Percentiles rank a stretch among this genome's conserved stretches.
These are phyloP conservation scores for Calonectria hawksworthii DNA, from an alignment of 2,329 filamentous ascomycete species.

Conservation along the genomic window DNA sequence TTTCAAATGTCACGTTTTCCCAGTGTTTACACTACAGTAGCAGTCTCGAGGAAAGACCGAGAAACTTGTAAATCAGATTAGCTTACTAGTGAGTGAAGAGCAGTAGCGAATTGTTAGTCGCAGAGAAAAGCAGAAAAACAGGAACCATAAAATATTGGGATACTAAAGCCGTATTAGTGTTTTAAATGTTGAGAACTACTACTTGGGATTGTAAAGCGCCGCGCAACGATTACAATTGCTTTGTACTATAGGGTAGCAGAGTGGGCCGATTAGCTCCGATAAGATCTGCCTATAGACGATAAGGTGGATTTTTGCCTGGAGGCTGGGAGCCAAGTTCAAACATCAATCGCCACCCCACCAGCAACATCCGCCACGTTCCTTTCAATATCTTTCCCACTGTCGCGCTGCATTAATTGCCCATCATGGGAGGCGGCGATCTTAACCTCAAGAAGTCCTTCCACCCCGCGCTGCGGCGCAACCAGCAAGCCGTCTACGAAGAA, in stretches of 20 bases:
- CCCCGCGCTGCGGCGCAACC: slow-evolving; percentile 90
- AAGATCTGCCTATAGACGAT: slow-evolving; percentile 26
- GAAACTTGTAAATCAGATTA: neutral
- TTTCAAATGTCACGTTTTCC: neutral
- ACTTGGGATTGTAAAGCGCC: neutral
- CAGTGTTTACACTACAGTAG: neutral
- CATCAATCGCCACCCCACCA: slow-evolving; percentile 39
- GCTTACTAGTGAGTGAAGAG: neutral
- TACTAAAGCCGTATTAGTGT: neutral
- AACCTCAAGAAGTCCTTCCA: slow-evolving; percentile 98
- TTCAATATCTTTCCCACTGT: slow-evolving; percentile 24
- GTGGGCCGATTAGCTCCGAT: slow-evolving; percentile 27
- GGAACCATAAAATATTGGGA: neutral
- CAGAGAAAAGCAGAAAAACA: neutral
- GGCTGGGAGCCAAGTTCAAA: slow-evolving; percentile 26
- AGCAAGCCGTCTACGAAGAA: slow-evolving; percentile 89
- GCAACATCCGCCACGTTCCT: slow-evolving; percentile 22
- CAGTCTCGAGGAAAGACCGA: neutral
- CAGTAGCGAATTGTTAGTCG: neutral
- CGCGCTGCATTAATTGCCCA: slow-evolving; percentile 50
- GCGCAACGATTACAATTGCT: neutral
- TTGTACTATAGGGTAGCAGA: neutral
- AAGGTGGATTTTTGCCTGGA: slow-evolving; percentile 22
- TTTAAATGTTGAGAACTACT: neutral
- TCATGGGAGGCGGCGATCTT: slow-evolving; percentile 93